Evolutionary conservation across 2,329 filamentous ascomycete genomes (phyloP), one percentile per base, ranked within the genome.

Genomic region (Phyllosticta ampelicida): DNA sequence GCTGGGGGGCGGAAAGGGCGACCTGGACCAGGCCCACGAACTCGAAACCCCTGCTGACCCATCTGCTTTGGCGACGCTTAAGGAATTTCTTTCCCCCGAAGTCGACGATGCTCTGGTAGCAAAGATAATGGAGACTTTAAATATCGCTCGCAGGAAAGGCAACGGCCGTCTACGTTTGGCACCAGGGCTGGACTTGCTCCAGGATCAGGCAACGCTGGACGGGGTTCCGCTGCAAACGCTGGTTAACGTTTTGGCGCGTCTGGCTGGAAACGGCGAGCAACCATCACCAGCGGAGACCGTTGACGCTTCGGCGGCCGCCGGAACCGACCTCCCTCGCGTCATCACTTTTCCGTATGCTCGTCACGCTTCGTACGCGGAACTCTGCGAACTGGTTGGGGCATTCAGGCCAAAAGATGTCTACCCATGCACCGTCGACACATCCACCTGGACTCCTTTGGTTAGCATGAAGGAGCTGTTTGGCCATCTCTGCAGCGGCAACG

Each of bases 361-460:
- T 0, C 92, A 97, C 70, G 95, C 92, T 0, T 95, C 89, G 0
- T 92, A 94, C 61, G 75, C 77, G 0, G 92, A 96, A 68, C 79
- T 95, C 2, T 86, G 89, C 62, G 73, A 83, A 56, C 74, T 96
- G 0, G 77, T 96, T 0, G 68, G 76, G 2, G 76, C 78, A 0
- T 87, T 96, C 64, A 80, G 75, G 26, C 90, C 90, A 0, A 82
- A 74, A 51, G 90, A 96, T 64, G 76, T 96, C 1, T 87, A 86
- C 75, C 90, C 91, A 0, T 96, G 90, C 66, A 95, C 90, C 0
- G 73, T 78, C 1, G 79, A 89, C 61, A 71, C 79, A 16, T 65
- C 70, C 0, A 73, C 74, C 1, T 96, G 90, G 90, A 74, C 74
- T 26, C 75, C 84, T 61, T 71, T 73, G 6, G 72, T 85, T 8